Evolutionary conservation across 2,329 filamentous ascomycete genomes (phyloP).

Genomic region (Camptophora hylomeconis): DNA sequence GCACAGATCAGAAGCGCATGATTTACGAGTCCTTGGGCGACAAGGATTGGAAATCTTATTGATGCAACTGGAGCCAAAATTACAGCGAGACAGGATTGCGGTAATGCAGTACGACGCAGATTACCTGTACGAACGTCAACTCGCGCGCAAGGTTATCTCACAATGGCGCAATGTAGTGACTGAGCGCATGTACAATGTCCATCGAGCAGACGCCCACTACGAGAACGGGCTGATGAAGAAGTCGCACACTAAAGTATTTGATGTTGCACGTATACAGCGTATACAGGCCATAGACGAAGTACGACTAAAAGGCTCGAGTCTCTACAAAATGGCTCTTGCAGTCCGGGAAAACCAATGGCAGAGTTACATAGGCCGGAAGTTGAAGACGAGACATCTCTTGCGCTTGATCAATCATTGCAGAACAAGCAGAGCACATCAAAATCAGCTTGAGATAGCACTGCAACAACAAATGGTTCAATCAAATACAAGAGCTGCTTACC

Average conservation of each 20-base stretch:
- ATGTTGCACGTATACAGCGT: constrained; percentile 4
- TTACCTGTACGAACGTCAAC: constrained; percentile 2
- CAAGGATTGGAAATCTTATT: too few relatives aligned
- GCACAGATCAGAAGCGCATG: too few relatives aligned
- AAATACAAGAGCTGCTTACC: neutral
- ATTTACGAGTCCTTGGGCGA: too few relatives aligned
- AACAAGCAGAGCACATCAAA: constrained; percentile 2
- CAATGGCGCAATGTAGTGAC: constrained; percentile 4
- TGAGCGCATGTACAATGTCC: constrained; percentile 1
- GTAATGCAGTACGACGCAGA: too few relatives aligned
- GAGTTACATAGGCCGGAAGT: too few relatives aligned
- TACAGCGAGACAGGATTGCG: too few relatives aligned
- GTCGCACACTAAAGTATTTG: constrained; percentile 3
- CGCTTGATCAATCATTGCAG: constrained; percentile 2
- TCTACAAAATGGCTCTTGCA: constrained; percentile 5
- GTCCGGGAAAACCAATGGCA: constrained; percentile 3
- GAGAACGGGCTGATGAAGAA: constrained; percentile 1
- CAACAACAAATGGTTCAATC: constrained; percentile 1
- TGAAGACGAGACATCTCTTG: constrained; percentile 1
- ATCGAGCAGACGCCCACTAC: constrained; percentile 4
- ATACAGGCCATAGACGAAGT: constrained; percentile 4
- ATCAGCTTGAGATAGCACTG: constrained; percentile 1
- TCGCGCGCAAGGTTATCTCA: constrained; percentile 5
- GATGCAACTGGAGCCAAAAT: too few relatives aligned
- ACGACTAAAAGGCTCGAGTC: constrained; percentile 2